These are phyloP conservation scores for Alloascoidea africana DNA, from an alignment of 805 yeast genomes.

Conservation along the genomic window DNA sequence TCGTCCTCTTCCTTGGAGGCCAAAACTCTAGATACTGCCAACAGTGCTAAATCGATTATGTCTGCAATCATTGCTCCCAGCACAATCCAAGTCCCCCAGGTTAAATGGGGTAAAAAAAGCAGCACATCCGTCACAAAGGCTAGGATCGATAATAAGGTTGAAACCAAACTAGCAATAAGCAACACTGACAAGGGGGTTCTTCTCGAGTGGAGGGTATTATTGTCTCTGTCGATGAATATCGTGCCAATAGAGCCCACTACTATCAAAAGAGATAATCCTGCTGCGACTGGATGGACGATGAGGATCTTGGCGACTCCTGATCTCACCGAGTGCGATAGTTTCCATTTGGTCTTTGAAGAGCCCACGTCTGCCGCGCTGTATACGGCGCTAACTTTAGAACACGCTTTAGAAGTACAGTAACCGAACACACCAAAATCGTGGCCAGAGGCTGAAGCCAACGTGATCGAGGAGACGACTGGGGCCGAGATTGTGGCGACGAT, in stretches of 20 bases:
- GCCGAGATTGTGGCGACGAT: conserved; percentile 43
- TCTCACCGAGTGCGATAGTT: background rate
- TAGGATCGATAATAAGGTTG: conserved; percentile 54
- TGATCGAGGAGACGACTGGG: conserved; percentile 35
- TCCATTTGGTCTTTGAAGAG: background rate
- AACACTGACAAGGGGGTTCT: conserved; percentile 31
- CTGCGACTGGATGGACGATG: conserved; percentile 53
- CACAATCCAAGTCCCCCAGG: conserved; percentile 79
- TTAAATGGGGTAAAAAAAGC: conserved; percentile 58
- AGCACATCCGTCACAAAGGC: conserved; percentile 74
- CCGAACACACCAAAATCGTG: conserved; percentile 60
- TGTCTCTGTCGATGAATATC: too few relatives aligned
- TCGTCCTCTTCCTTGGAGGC: background rate
- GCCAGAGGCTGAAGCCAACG: conserved; percentile 33
- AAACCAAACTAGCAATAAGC: conserved; percentile 46
- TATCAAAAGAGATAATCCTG: conserved; percentile 37
- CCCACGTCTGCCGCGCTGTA: background rate
- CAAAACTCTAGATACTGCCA: background rate
- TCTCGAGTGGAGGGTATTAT: conserved; percentile 23
- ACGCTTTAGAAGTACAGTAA: conserved; percentile 27
- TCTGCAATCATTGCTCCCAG: conserved; percentile 43
- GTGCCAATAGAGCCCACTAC: too few relatives aligned
- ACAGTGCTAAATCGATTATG: background rate
- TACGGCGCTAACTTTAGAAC: conserved; percentile 20
- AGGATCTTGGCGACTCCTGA: conserved; percentile 32